Evolutionary conservation across 2,329 filamentous ascomycete genomes (phyloP).

Genomic region (Stylonectria norvegica): DNA sequence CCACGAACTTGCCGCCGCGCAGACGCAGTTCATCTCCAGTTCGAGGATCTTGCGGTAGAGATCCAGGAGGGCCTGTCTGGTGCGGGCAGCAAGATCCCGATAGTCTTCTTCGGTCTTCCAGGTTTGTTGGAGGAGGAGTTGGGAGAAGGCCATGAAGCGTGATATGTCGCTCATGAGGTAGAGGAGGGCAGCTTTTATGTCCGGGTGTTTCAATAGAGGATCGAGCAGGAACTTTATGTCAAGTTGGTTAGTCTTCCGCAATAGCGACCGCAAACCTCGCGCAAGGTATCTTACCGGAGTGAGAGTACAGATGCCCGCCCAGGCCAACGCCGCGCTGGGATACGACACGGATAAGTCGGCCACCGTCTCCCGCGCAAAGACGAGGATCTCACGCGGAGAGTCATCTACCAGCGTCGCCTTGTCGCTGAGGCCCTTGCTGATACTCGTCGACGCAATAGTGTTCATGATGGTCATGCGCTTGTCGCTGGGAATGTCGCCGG

Average conservation of each 20-base stretch:
- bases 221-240: constrained; percentile 32
- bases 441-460: constrained; percentile 28
- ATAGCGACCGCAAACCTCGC: neutral
- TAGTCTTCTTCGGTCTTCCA: constrained; percentile 26
- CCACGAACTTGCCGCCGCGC: constrained; percentile 36
- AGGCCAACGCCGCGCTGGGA: constrained; percentile 31
- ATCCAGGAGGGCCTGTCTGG: constrained; percentile 23
- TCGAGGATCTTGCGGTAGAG: constrained; percentile 35
- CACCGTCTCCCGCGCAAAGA: constrained; percentile 27
- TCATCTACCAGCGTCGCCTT: constrained; percentile 28
- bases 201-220: constrained; percentile 31
- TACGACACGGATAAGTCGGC: constrained; percentile 24
- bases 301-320: constrained; percentile 36
- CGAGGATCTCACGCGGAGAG: constrained; percentile 27
- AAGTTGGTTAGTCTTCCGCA: constrained; percentile 1
- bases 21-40: constrained; percentile 40
- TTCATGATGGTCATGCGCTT: constrained; percentile 29
- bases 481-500: constrained; percentile 21
- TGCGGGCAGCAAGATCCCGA: constrained; percentile 15
- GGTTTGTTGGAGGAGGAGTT: constrained; percentile 22
- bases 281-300: constrained; percentile 31
- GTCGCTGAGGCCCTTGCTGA: constrained; percentile 28
- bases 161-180: constrained; percentile 33
- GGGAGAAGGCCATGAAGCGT: constrained; percentile 34
- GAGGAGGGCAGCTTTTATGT: constrained; percentile 29